Evolutionary conservation across 805 yeast genomes (phyloP).

Genomic region (Wickerhamomyces strasburgensis): DNA sequence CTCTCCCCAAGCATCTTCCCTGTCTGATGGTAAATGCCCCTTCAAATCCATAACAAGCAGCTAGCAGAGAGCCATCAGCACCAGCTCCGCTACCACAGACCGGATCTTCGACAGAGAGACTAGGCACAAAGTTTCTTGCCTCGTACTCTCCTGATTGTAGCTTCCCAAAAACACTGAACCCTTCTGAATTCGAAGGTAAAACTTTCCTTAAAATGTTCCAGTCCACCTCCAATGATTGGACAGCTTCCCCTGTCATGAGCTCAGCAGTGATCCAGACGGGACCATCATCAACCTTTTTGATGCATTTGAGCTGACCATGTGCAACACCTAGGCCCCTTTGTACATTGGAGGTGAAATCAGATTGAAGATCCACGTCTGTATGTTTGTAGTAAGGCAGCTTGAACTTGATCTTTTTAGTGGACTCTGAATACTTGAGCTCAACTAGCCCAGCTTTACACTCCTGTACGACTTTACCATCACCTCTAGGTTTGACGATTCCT

Average conservation of each 20-base stretch:
- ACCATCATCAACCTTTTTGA: conserved; percentile 36
- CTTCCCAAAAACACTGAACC: conserved; percentile 37
- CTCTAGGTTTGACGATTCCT: conserved; percentile 25
- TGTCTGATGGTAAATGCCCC: conserved; percentile 28
- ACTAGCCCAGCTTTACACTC: conserved; percentile 44
- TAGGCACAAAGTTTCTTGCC: conserved; percentile 39
- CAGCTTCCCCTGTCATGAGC: conserved; percentile 28
- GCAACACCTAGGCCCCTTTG: conserved; percentile 10
- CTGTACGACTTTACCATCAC: conserved; percentile 31
- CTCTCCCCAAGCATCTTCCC: conserved; percentile 36
- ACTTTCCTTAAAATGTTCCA: conserved; percentile 20
- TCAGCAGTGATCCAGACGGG: conserved; percentile 41
- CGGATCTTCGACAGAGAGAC: conserved; percentile 43
- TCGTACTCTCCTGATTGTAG: conserved; percentile 25
- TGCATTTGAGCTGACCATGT: conserved; percentile 11
- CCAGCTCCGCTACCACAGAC: conserved; percentile 51
- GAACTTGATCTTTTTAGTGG: conserved; percentile 25
- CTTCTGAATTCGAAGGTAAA: conserved; percentile 23
- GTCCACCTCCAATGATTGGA: conserved; percentile 32
- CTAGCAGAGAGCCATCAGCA: conserved; percentile 27
- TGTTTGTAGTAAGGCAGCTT: conserved; percentile 16
- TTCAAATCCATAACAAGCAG: conserved; percentile 20
- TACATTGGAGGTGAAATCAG: conserved; percentile 3
- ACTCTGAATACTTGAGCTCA: conserved; percentile 25
- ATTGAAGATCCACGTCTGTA: too few relatives aligned